Percentiles rank a stretch among this genome's conserved stretches.
Evolutionary conservation across 768 basidiomycete species (phyloP).

Genomic region (Cantharellus cinnabarinus): DNA sequence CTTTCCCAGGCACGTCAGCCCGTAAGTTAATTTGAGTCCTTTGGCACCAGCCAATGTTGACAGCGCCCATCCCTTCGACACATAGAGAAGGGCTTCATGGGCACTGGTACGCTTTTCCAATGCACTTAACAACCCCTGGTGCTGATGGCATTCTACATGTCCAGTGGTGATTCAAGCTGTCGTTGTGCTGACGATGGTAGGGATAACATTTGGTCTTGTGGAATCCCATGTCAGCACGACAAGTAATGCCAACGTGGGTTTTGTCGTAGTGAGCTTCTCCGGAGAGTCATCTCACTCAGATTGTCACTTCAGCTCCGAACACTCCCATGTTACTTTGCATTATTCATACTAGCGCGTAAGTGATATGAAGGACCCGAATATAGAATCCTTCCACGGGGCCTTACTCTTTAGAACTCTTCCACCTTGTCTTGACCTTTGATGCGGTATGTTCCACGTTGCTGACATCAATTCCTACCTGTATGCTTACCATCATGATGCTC

Average conservation of each 20-base stretch:
- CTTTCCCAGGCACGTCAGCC: constrained; percentile 4
- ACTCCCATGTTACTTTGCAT: constrained; percentile 63
- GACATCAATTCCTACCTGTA: not conserved
- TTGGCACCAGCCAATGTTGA: not conserved
- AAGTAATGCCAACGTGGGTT: not conserved
- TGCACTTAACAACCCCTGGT: constrained; percentile 5
- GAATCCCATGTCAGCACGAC: not conserved
- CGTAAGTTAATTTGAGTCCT: not conserved
- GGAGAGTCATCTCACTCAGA: not conserved
- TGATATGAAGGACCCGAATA: not conserved
- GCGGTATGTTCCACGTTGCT: constrained; percentile 19
- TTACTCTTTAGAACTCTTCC: constrained; percentile 37
- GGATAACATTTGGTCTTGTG: constrained; percentile 41
- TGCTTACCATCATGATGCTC: not conserved
- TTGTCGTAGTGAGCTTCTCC: not conserved
- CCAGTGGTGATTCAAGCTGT: constrained; percentile 28
- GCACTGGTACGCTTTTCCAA: constrained; percentile 42
- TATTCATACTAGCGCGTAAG: constrained; percentile 71
- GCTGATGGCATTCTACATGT: constrained; percentile 3
- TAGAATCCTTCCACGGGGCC: not conserved
- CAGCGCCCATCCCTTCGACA: not conserved
- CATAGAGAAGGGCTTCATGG: constrained; percentile 24
- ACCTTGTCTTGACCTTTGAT: constrained; percentile 62
- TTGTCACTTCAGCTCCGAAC: constrained; percentile 26
- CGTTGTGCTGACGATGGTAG: constrained; percentile 56